Evolutionary conservation across 1,139 yeast genomes (phyloP).

Genomic region (Taphrina pruni): DNA sequence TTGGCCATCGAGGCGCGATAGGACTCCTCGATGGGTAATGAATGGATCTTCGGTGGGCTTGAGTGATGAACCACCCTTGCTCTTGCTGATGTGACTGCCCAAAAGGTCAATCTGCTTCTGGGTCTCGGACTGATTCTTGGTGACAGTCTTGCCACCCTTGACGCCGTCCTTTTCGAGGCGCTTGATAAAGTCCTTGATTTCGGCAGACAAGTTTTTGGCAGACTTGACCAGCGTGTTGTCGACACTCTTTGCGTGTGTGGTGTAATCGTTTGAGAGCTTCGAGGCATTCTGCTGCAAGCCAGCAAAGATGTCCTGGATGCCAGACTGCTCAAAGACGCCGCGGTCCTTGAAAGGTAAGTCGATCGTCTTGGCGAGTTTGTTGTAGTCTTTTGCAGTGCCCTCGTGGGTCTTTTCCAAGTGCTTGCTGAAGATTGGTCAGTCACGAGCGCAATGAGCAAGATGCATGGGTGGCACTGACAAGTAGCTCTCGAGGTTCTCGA

Average conservation of each 20-base stretch:
- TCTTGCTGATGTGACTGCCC: conserved; percentile 47
- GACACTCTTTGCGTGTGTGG: conserved; percentile 33
- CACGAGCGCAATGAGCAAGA: too few relatives aligned
- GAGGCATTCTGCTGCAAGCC: conserved; percentile 29
- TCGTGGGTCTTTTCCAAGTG: conserved; percentile 38
- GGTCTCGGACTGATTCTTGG: conserved; percentile 52
- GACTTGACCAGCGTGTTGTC: conserved; percentile 26
- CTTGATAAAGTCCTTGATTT: conserved; percentile 55
- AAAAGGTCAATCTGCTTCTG: conserved; percentile 53
- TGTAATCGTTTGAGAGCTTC: conserved; percentile 21
- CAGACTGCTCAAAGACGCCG: conserved; percentile 36
- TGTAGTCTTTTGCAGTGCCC: conserved; percentile 37
- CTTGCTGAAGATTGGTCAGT: conserved; percentile 2
- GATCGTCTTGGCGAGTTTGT: conserved; percentile 36
- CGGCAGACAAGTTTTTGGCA: conserved; percentile 51
- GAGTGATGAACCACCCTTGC: conserved; percentile 44
- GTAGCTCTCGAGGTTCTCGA: conserved; percentile 36
- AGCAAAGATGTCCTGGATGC: conserved; percentile 35
- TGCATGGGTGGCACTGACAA: conserved; percentile 3
- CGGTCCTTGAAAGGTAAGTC: conserved; percentile 36
- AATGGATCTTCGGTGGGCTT: conserved; percentile 59
- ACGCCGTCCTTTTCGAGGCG: conserved; percentile 52
- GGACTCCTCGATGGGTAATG: conserved; percentile 54
- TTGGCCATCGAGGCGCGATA: conserved; percentile 55
- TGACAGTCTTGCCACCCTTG: conserved; percentile 54